These are phyloP conservation scores for Desmodesmus armatus DNA, from an alignment of 139 green algal genomes.

Conservation along the genomic window DNA sequence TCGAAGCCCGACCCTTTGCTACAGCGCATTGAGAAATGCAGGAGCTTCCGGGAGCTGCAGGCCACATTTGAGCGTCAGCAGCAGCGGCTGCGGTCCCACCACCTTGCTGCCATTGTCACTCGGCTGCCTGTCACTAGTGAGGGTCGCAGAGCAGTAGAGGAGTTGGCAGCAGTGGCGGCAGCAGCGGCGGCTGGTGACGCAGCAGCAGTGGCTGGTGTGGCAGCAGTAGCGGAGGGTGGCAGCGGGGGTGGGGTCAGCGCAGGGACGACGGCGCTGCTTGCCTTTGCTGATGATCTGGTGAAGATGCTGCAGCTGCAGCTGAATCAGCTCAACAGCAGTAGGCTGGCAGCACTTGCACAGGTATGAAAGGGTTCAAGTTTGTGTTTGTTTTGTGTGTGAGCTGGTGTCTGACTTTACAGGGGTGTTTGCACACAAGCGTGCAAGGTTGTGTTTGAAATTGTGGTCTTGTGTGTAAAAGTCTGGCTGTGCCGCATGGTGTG, in stretches of 20 bases:
- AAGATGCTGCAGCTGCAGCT: slow-evolving; percentile 42
- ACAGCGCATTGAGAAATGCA: slow-evolving; percentile 23
- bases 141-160: not conserved
- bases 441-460: too few relatives aligned
- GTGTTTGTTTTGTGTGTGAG: too few relatives aligned
- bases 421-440: too few relatives aligned
- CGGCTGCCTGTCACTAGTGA: slow-evolving; percentile 9
- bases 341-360: not conserved
- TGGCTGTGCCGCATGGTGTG: too few relatives aligned
- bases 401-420: too few relatives aligned
- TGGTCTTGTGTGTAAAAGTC: too few relatives aligned
- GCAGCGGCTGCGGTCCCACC: slow-evolving; percentile 37
- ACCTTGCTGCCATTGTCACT: slow-evolving; percentile 26
- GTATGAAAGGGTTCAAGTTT: not conserved
- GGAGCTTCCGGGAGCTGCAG: slow-evolving; percentile 22
- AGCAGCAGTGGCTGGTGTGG: slow-evolving; percentile 1
- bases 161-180: slow-evolving; percentile 16
- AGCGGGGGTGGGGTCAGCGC: not conserved
- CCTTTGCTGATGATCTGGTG: slow-evolving; percentile 27
- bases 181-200: slow-evolving; percentile 26
- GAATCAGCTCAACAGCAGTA: not conserved
- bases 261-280: not conserved
- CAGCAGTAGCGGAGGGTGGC: not conserved
- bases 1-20: slow-evolving; percentile 1
- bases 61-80: slow-evolving; percentile 36